Base-by-base conservation (phyloP, 2,329 filamentous ascomycete genomes). In the Macroventuria anomochaeta region DNA sequence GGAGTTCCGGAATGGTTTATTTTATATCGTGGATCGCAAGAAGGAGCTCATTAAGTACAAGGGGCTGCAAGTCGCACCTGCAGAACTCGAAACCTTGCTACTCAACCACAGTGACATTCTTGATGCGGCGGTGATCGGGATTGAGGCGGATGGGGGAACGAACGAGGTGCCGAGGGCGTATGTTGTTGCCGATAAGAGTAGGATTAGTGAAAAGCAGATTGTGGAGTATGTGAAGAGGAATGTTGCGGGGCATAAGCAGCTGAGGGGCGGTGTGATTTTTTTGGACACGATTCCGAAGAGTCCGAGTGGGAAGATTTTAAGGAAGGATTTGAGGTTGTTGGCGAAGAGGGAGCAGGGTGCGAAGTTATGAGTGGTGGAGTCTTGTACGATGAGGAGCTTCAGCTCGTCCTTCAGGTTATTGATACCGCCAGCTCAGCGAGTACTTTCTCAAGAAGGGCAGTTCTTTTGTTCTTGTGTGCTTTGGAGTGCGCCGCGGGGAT, bases 31-130 rank as follows among this genome's bases (percentile, higher is more conserved):
- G 1, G 77, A 79, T 39, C 67, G 75, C 18, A 71, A 71, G 53
- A 70, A 79, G 64, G 76, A 80, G 52, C 64, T 80, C 7, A 80
- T 81, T 62, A 81, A 81, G 58, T 80, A 80, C 46, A 80, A 80
- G 58, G 80, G 79, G 1, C 66, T 80, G 28, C 79, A 81, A 65
- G 77, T 81, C 13, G 76, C 79, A 8, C 80, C 80, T 1, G 78
- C 79, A 0, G 80, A 81, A 52, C 65, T 82, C 1, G 79, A 81
- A 65, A 77, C 72, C 1, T 41, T 79, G 26, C 65, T 82, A 0
- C 47, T 81, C 2, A 69, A 65, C 7, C 76, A 81, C 53, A 67
- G 70, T 1, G 55, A 67, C 2, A 70, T 81, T 3, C 57, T 69
- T 1, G 80, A 82, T 59, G 78, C 76, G 0, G 77, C 77, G 7